phyloP scores from a whole-genome alignment of 2,329 filamentous ascomycete genomes.

The Tolypocladium amazonense region DNA sequence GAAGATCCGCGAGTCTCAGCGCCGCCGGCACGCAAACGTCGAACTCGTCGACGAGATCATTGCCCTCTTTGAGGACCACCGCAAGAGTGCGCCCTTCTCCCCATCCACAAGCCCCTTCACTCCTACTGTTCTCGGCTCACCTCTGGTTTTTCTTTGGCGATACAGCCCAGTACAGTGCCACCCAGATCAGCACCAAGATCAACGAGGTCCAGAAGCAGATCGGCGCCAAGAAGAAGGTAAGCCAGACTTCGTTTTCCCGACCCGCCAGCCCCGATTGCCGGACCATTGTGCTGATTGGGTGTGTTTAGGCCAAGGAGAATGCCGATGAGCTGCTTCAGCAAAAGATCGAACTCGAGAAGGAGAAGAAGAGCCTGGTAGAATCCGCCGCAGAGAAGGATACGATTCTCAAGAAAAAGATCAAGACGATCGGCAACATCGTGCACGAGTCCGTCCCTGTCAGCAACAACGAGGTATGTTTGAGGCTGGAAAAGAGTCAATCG shows the following conservation, averaged over 20 bases:
- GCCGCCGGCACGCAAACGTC: conserved; percentile 67
- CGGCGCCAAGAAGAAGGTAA: conserved; percentile 77
- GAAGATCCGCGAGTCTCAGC: conserved; percentile 84
- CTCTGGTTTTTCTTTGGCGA: not conserved
- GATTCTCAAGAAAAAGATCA: conserved; percentile 65
- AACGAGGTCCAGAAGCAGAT: conserved; percentile 88
- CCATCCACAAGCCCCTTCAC: not conserved
- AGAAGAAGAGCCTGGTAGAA: conserved; percentile 72
- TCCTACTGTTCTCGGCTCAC: not conserved
- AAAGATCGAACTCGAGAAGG: conserved; percentile 67
- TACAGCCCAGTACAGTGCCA: conserved; percentile 58
- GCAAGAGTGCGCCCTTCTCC: conserved; percentile 45
- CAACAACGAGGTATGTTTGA: conserved; percentile 56
- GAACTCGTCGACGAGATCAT: conserved; percentile 88
- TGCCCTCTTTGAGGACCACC: conserved; percentile 73
- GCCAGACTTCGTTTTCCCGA: not conserved
- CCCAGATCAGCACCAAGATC: conserved; percentile 73
- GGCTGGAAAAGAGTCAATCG: not conserved
- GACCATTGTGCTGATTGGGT: not conserved
- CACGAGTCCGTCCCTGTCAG: conserved; percentile 78
- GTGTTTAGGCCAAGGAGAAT: conserved; percentile 65
- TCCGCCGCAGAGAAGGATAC: conserved; percentile 65
- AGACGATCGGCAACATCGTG: conserved; percentile 62
- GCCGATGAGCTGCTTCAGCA: conserved; percentile 68
- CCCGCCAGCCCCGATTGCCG: not conserved